A percentile compares a stretch with the other conserved stretches of the same genome.
Evolutionary conservation across 2,329 filamentous ascomycete species (phyloP).

Genomic region (Ascomycota sp.): DNA sequence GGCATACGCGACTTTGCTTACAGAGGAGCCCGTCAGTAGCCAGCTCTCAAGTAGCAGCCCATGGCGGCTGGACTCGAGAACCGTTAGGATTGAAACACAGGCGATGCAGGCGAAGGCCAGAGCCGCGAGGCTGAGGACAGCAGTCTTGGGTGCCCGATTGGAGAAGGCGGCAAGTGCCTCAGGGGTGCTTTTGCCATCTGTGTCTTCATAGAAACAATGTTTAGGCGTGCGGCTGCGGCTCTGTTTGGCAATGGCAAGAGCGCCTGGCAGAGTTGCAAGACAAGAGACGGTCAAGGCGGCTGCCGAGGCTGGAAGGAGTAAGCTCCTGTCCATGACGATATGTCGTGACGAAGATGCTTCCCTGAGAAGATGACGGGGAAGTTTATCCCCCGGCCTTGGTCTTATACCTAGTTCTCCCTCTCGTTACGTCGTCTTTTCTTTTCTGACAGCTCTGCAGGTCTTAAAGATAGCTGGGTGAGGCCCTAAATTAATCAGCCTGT

Average conservation of each 20-base stretch:
- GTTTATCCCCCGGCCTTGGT: no score
- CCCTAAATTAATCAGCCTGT: no score
- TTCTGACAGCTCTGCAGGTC: no score
- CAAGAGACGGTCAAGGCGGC: slow-evolving; percentile 13
- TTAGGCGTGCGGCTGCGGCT: slow-evolving; percentile 13
- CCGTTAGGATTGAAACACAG: slow-evolving; percentile 29
- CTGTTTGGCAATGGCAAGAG: slow-evolving; percentile 13
- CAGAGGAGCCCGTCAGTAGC: slow-evolving; percentile 39
- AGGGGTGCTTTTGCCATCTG: slow-evolving; percentile 44
- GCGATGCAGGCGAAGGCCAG: slow-evolving; percentile 33
- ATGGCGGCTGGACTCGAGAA: slow-evolving; percentile 14
- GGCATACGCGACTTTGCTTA: slow-evolving; percentile 16
- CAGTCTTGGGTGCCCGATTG: slow-evolving; percentile 30
- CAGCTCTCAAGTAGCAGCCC: slow-evolving; percentile 30
- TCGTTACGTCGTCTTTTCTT: no score
- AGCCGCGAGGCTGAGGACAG: slow-evolving; percentile 29
- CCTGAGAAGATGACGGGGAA: no score
- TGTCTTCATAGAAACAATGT: slow-evolving; percentile 38
- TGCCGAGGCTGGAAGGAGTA: slow-evolving; percentile 4
- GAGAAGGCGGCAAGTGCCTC: slow-evolving; percentile 41
- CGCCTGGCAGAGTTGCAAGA: slow-evolving; percentile 16
- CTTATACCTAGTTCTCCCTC: no score
- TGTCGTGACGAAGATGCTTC: no score
- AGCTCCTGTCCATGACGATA: no score
- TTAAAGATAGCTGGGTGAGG: no score